Evolutionary conservation across 495 filamentous ascomycete genomes (phyloP).

Genomic region (Glonium stellatum): DNA sequence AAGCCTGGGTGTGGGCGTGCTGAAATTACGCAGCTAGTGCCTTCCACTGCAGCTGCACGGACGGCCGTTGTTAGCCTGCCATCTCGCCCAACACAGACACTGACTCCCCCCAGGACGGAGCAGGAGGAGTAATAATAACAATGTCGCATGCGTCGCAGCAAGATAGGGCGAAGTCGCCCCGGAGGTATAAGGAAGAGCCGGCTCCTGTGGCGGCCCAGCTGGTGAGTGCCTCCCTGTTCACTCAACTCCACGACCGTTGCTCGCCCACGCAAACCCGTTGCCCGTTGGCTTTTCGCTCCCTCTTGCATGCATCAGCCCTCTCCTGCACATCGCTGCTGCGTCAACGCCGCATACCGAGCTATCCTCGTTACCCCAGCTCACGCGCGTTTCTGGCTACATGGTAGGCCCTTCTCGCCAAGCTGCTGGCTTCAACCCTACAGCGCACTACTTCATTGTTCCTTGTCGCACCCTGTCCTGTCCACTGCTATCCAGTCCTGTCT

Average conservation of each 20-base stretch:
- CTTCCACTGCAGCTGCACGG: constrained; percentile 13
- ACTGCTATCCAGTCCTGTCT: not conserved
- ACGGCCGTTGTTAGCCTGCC: constrained; percentile 9
- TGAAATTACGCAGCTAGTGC: constrained; percentile 7
- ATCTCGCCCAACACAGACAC: constrained; percentile 15
- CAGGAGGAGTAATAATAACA: constrained; percentile 27
- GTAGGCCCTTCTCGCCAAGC: constrained; percentile 36
- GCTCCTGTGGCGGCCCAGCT: constrained; percentile 33
- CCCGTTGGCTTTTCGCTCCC: constrained; percentile 26
- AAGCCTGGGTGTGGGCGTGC: not conserved
- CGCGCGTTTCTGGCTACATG: constrained; percentile 32
- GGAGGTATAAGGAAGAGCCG: constrained; percentile 37
- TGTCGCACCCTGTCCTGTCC: constrained; percentile 13
- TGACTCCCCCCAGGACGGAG: constrained; percentile 11
- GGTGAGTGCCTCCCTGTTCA: constrained; percentile 33
- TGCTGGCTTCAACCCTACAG: constrained; percentile 20
- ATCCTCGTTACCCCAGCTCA: constrained; percentile 26
- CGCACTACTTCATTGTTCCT: constrained; percentile 18
- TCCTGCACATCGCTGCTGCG: constrained; percentile 25
- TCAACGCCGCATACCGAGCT: constrained; percentile 30
- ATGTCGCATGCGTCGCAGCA: constrained; percentile 33
- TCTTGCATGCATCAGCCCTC: constrained; percentile 30
- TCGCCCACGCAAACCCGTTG: constrained; percentile 3
- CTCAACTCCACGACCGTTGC: constrained; percentile 8
- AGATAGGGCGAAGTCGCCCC: constrained; percentile 29